Percentiles rank a stretch among this genome's conserved stretches.
Conservation (phyloP, 2,329 filamentous ascomycete species). For the Monilinia fructicola region DNA sequence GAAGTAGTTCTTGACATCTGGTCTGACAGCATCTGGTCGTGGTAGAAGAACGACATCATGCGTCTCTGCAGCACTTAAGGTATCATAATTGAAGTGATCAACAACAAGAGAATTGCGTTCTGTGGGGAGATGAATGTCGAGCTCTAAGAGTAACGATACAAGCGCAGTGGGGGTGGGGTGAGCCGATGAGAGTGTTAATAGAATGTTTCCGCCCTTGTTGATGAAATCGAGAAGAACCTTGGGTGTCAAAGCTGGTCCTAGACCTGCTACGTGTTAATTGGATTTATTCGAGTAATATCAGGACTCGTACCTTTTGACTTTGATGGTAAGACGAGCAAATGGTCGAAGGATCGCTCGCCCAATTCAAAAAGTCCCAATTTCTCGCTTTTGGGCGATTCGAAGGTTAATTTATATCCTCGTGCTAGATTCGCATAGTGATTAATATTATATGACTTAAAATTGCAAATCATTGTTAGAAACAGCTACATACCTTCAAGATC, state of each 20-base stretch:
- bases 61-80: conserved; percentile 69
- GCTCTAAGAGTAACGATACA: conserved; percentile 76
- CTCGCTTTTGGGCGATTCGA: conserved; percentile 81
- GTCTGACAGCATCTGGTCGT: conserved; percentile 61
- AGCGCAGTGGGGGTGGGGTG: conserved; percentile 69
- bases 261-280: conserved; percentile 52
- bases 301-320: conserved; percentile 76
- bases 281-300: conserved; percentile 18
- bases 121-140: conserved; percentile 83
- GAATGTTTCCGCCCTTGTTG: conserved; percentile 87
- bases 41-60: conserved; percentile 87
- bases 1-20: conserved; percentile 78
- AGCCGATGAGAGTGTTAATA: conserved; percentile 77
- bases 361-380: conserved; percentile 76
- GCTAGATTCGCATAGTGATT: conserved; percentile 49
- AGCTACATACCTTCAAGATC: conserved; percentile 63
- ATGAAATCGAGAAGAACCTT: conserved; percentile 86
- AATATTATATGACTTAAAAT: conserved; percentile 21
- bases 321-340: conserved; percentile 82
- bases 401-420: conserved; percentile 77
- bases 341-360: conserved; percentile 87
- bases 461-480: conserved; percentile 25
- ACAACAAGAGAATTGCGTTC: conserved; percentile 85
- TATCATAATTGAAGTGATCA: conserved; percentile 95
- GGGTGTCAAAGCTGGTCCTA: conserved; percentile 84